A percentile compares a stretch with the other conserved stretches of the same genome.
Conservation (phyloP, 2,329 filamentous ascomycete species). For the Xylaria sp. region DNA sequence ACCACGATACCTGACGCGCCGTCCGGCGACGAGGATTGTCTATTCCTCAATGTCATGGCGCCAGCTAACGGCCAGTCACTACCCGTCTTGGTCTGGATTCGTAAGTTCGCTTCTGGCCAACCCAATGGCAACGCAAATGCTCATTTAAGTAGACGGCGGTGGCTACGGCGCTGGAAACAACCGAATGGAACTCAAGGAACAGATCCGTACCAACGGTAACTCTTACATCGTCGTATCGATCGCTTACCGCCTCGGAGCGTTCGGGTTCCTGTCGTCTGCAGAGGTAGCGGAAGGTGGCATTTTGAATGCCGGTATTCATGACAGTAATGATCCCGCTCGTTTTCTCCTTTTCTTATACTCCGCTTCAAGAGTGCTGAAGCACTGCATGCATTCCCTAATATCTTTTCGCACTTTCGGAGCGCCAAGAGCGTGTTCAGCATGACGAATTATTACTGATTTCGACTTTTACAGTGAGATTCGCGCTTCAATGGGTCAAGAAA, state of each 20-base stretch:
- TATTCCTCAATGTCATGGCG: constrained; percentile 43
- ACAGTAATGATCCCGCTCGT: not conserved
- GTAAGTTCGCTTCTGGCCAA: constrained; percentile 18
- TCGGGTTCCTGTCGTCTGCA: constrained; percentile 46
- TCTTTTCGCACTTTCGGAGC: not conserved
- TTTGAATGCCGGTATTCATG: constrained; percentile 46
- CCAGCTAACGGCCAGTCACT: constrained; percentile 32
- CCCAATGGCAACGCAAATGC: not conserved
- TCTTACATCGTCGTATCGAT: constrained; percentile 39
- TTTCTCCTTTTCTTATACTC: not conserved
- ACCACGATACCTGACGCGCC: constrained; percentile 4
- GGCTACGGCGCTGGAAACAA: constrained; percentile 35
- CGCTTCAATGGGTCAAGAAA: constrained; percentile 47
- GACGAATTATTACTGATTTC: not conserved
- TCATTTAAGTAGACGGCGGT: constrained; percentile 37
- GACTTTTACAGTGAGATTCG: constrained; percentile 42
- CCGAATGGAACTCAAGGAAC: constrained; percentile 22
- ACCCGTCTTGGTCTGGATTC: constrained; percentile 46
- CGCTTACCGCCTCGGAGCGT: constrained; percentile 39
- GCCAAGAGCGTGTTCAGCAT: not conserved
- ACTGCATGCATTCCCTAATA: not conserved
- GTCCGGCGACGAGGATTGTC: constrained; percentile 41
- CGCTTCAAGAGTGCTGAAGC: not conserved
- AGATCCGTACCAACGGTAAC: constrained; percentile 36
- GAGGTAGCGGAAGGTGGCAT: constrained; percentile 36